Conservation (phyloP, 306 rosid genomes). For the Vicia sativa region DNA sequence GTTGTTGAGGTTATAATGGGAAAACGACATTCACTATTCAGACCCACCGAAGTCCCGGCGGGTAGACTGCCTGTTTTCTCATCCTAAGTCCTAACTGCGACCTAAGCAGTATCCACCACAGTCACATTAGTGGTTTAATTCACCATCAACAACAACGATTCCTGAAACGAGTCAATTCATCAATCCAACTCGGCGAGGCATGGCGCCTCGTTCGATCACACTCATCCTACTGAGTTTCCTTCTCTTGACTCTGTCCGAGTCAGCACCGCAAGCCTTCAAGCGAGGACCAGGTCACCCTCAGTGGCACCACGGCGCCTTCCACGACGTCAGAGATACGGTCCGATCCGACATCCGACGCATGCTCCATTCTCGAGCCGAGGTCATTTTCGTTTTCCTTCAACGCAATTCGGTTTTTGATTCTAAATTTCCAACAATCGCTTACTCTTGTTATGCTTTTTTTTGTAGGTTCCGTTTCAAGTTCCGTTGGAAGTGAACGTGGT, state of each 20-base stretch:
- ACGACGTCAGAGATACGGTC: slow-evolving; percentile 73
- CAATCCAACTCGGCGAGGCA: slow-evolving; percentile 36
- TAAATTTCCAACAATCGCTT: not conserved
- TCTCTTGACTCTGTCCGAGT: slow-evolving; percentile 59
- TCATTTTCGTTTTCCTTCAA: slow-evolving; percentile 17
- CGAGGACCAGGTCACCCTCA: slow-evolving; percentile 75
- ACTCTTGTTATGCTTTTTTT: not conserved
- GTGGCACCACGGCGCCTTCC: slow-evolving; percentile 99
- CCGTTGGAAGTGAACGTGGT: slow-evolving; percentile 93
- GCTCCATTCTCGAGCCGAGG: slow-evolving; percentile 99
- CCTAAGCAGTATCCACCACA: not conserved
- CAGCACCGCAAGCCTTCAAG: slow-evolving; percentile 78
- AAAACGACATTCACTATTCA: not conserved
- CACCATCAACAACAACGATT: not conserved
- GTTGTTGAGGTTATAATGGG: not conserved
- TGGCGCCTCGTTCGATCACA: slow-evolving; percentile 41
- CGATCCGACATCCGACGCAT: slow-evolving; percentile 90
- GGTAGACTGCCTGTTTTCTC: slow-evolving; percentile 16
- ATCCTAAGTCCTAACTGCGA: not conserved
- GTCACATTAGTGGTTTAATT: no score
- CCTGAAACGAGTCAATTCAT: slow-evolving; percentile 5
- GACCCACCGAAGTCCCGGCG: slow-evolving; percentile 31
- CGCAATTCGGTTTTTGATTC: not conserved
- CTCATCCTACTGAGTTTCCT: slow-evolving; percentile 49
- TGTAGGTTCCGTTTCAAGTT: slow-evolving; percentile 97